Base-by-base conservation (phyloP, 2,329 filamentous ascomycete species). In the Neurospora sp. region DNA sequence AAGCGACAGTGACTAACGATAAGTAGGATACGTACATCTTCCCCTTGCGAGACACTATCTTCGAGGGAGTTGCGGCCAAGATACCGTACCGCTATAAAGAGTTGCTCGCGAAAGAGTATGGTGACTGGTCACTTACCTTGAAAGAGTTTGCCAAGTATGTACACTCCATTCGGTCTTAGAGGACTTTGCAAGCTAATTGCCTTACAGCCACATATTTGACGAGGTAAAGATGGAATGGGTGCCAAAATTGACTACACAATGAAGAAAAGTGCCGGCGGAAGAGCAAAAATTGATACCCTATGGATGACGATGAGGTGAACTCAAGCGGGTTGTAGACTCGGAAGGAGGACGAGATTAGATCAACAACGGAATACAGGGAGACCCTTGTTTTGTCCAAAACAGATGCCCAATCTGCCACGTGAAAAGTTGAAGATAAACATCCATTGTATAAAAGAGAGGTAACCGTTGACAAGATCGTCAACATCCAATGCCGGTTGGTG, bases 1-100 rank as follows among this genome's bases (percentile, higher is more conserved):
- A 43, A 3, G 2, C 19, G 38, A 42, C 3, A 1, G 11, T 10
- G 17, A 38, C 71, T 75, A n/a, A 71, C 15, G 52, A 68, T 62
- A 68, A 68, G 10, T 58, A 85, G 82, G 84, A 86, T 70, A 84
- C 82, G 0, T 84, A 91, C 69, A 81, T 93, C 11, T 92, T 89
- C 75, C 91, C 91, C 0, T 81, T 93, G 76, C 83, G 89, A n/a
- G 85, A 88, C 71, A 91, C 88, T 1, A 84, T 82, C 1, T 93
- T 91, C 70, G 91, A 93, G 75, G 89, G 88, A 0, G 84, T 89
- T 0, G 81, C 84, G 0, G 90, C 86, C 66, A 89, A 89, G 78
- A 89, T 93, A 33, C 91, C 91, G 0, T 89, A 84, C 74, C 80
- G 82, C 8, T 90, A 89, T 75, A 83, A 85, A 71, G 85, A 87